These are phyloP conservation scores for Candida qinlingensis DNA, from an alignment of 805 yeast species.

Conservation along the genomic window DNA sequence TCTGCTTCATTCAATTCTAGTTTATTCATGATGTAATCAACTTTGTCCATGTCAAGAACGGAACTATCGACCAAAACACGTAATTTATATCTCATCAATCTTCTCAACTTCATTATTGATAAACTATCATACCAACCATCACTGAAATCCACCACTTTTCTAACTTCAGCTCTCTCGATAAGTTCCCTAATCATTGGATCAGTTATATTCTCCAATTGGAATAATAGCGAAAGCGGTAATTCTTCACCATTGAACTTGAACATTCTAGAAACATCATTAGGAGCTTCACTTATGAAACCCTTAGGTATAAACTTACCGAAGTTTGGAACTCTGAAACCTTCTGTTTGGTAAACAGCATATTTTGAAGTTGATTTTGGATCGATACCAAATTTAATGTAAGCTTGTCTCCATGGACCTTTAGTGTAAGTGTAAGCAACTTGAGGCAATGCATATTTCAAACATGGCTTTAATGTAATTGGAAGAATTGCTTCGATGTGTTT, in stretches of 20 bases:
- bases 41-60: slow-evolving; percentile 34
- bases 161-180: slow-evolving; percentile 34
- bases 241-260: slow-evolving; percentile 68
- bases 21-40: slow-evolving; percentile 35
- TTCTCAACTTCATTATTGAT: slow-evolving; percentile 58
- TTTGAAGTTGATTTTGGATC: slow-evolving; percentile 59
- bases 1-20: slow-evolving; percentile 23
- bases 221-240: slow-evolving; percentile 63
- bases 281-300: slow-evolving; percentile 28
- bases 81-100: slow-evolving; percentile 68
- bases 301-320: slow-evolving; percentile 28
- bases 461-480: slow-evolving; percentile 37
- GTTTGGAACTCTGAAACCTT: slow-evolving; percentile 51
- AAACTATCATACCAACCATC: slow-evolving; percentile 79
- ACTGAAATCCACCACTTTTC: slow-evolving; percentile 44
- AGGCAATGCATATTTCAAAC: slow-evolving; percentile 74
- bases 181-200: slow-evolving; percentile 55
- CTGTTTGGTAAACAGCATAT: slow-evolving; percentile 73
- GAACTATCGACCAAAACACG: slow-evolving; percentile 46
- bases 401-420: slow-evolving; percentile 93
- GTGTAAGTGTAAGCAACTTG: slow-evolving; percentile 75
- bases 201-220: slow-evolving; percentile 73
- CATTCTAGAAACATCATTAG: slow-evolving; percentile 35
- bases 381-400: slow-evolving; percentile 71
- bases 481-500: slow-evolving; percentile 57